Base-by-base conservation (phyloP, 441 rosid genomes). In the Eruca vesicaria region DNA sequence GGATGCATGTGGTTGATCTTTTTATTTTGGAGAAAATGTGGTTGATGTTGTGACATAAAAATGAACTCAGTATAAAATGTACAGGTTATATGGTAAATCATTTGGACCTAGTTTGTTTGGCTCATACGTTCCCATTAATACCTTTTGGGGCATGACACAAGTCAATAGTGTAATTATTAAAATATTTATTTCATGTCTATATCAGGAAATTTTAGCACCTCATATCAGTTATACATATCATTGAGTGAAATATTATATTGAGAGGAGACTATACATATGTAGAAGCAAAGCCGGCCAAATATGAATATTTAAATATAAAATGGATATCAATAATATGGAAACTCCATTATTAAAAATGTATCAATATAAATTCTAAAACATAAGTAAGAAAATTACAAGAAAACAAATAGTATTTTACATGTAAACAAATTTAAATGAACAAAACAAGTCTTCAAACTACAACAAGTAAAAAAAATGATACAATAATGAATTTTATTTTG, bases 131-230 rank as follows among this genome's bases (percentile, higher is more conserved):
- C 65, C 5, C 75, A 63, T 45, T 63, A 73, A 45, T 73, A 68
- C 81, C 71, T 78, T 73, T 78, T 56, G 78, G 81, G 75, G 73
- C 78, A 78, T 72, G 67, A 35, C 75, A 78, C 45, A 56, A 73
- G 78, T 73, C 81, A 73, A 78, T 73, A 62, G 68, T 63, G 66
- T 38, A 68, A 62, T 9, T 41, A 6, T 43, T 7, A 62, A 28
- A 23, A 33, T 56, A 63, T 45, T 10, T 29, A 16, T 41, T 70
- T 35, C 14, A 73, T 73, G 81, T 72, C 81, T 63, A 78, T 68
- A 68, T 78, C 71, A 73, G 78, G 75, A 78, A 68, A 73, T 62
- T 63, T 73, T 9, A 55, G 62, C 75, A 73, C 60, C 74, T 16
- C 74, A 61, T 68, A 71, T 77, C 71, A 70, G 64, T 45, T 57